Conservation (phyloP, 306 rosid species). For the Dalbergia cochinchinensis region DNA sequence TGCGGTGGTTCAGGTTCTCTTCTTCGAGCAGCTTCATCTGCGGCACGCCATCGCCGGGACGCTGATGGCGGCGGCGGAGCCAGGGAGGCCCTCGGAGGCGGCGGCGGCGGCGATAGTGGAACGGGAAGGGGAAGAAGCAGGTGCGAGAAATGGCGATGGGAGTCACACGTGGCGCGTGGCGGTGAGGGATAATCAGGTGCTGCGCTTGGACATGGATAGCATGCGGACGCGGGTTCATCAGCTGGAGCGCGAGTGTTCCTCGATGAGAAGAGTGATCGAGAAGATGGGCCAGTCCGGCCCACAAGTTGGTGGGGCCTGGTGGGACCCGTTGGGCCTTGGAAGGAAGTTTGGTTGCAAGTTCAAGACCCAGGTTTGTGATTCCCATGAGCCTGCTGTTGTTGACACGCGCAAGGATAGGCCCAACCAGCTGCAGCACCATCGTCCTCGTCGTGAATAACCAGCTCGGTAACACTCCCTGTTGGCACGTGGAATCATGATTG, state of each 20-base stretch:
- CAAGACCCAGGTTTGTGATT: slow-evolving; percentile 94
- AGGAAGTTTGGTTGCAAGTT: slow-evolving; percentile 87
- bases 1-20: slow-evolving; percentile 63
- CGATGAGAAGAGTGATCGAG: slow-evolving; percentile 79
- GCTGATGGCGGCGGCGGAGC: slow-evolving; percentile 59
- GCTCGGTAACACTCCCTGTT: neutral
- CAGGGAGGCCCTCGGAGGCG: slow-evolving; percentile 58
- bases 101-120: slow-evolving; percentile 22
- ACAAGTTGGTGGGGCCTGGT: slow-evolving; percentile 51
- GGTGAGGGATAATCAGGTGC: slow-evolving; percentile 96
- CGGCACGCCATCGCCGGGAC: slow-evolving; percentile 94
- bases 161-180: slow-evolving; percentile 73
- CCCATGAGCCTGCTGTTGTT: slow-evolving; percentile 75
- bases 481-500: slow-evolving; percentile 45
- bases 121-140: slow-evolving; percentile 22
- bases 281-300: slow-evolving; percentile 64
- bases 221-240: slow-evolving; percentile 99
- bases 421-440: slow-evolving; percentile 56
- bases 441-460: slow-evolving; percentile 52
- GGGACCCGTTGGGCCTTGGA: slow-evolving; percentile 54
- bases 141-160: slow-evolving; percentile 46
- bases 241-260: slow-evolving; percentile 91
- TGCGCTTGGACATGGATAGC: slow-evolving; percentile 97
- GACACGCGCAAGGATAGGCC: slow-evolving; percentile 69
- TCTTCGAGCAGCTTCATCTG: slow-evolving; percentile 99